These are phyloP conservation scores for Debaryomycetaceae sp. DNA, from an alignment of 1,139 yeast species.

Conservation along the genomic window DNA sequence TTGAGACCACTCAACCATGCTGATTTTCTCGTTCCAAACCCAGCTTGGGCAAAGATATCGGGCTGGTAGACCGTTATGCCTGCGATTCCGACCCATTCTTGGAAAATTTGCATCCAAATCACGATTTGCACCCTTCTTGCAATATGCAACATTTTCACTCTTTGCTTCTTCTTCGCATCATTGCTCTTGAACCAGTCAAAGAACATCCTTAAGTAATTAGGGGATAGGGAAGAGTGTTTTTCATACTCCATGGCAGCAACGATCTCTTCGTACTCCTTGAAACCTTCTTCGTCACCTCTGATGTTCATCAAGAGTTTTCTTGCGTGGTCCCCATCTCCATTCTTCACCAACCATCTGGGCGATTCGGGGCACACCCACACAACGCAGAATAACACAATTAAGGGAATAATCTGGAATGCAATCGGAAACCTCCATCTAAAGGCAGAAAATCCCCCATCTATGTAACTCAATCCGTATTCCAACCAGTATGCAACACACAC, in stretches of 20 bases:
- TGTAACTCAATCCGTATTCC: conserved; percentile 19
- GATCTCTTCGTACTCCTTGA: conserved; percentile 6
- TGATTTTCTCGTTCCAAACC: conserved; percentile 22
- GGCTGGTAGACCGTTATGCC: conserved; percentile 39
- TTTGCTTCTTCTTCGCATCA: conserved; percentile 7
- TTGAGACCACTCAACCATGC: conserved; percentile 53
- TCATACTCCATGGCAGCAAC: conserved; percentile 13
- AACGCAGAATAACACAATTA: conserved; percentile 14
- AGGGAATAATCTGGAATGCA: conserved; percentile 29
- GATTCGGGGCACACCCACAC: conserved; percentile 43
- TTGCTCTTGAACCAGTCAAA: conserved; percentile 11
- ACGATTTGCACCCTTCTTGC: conserved; percentile 36
- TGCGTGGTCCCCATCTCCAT: conserved; percentile 16
- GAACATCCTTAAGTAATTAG: conserved; percentile 16
- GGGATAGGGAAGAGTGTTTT: conserved; percentile 16
- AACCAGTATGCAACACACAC: conserved; percentile 20
- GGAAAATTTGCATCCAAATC: conserved; percentile 35
- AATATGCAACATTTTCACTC: conserved; percentile 18
- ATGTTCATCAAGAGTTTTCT: conserved; percentile 5
- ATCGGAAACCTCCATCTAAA: conserved; percentile 26
- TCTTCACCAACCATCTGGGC: conserved; percentile 50
- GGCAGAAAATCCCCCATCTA: conserved; percentile 12
- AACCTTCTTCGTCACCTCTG: conserved; percentile 8
- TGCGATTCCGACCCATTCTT: conserved; percentile 41
- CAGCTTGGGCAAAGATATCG: conserved; percentile 31